Percentiles rank a stretch among this genome's conserved stretches.
Evolutionary conservation across 2,329 filamentous ascomycete genomes (phyloP).

Genomic region (Penicillium sp.): DNA sequence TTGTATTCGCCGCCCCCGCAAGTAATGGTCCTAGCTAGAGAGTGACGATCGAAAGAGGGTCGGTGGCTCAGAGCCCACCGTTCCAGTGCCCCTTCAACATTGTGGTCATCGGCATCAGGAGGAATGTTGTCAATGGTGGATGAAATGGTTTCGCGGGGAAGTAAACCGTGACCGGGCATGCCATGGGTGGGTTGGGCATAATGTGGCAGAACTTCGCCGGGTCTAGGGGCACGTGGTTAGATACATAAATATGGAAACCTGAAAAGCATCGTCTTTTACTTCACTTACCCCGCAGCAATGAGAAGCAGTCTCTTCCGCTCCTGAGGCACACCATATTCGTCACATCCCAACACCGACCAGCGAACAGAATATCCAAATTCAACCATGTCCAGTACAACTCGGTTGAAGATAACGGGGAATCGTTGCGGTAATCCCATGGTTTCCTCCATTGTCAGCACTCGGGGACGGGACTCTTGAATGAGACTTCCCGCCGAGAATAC

Average conservation of each 20-base stretch:
- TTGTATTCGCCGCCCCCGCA: conserved; percentile 58
- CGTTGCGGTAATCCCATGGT: conserved; percentile 64
- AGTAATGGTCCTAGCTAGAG: conserved; percentile 60
- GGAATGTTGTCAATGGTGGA: conserved; percentile 43
- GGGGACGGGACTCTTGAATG: conserved; percentile 58
- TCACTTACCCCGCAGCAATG: conserved; percentile 51
- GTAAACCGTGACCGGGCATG: conserved; percentile 26
- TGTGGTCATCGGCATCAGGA: conserved; percentile 40
- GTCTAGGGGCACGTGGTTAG: conserved; percentile 46
- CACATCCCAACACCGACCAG: conserved; percentile 59
- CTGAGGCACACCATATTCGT: conserved; percentile 52
- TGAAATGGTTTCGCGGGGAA: conserved; percentile 40
- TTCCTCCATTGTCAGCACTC: conserved; percentile 75
- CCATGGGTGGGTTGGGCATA: conserved; percentile 64
- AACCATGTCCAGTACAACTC: conserved; percentile 63
- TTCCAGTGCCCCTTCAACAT: conserved; percentile 27
- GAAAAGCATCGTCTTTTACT: not conserved
- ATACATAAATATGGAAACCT: not conserved
- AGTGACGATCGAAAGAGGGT: conserved; percentile 46
- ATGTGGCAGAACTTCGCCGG: conserved; percentile 66
- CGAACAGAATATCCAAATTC: conserved; percentile 64
- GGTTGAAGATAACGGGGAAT: conserved; percentile 56
- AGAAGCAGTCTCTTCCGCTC: conserved; percentile 49
- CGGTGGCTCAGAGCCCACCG: conserved; percentile 27
- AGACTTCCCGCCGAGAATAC: conserved; percentile 51